Conservation (phyloP, 2,329 filamentous ascomycete species). For the Colletotrichum noveboracense region DNA sequence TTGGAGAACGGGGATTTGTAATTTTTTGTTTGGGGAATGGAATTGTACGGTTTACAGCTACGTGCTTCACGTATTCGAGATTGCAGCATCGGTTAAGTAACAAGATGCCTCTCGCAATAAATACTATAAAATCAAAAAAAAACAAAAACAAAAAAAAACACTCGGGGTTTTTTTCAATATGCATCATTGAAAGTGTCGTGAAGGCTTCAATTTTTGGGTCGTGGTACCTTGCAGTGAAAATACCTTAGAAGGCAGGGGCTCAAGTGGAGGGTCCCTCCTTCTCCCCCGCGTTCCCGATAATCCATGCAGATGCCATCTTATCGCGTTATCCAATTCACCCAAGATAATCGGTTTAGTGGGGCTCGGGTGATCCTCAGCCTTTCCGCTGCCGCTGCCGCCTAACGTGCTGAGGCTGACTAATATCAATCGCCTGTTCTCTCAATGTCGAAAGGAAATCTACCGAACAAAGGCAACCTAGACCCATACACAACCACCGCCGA, state of each 20-base stretch:
- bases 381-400: background rate
- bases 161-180: background rate
- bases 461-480: conserved; percentile 39
- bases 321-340: background rate
- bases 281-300: conserved; percentile 3
- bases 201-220: background rate
- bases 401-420: conserved; percentile 21
- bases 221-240: background rate
- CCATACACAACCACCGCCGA: conserved; percentile 39
- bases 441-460: conserved; percentile 32
- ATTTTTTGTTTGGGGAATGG: background rate
- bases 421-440: conserved; percentile 19
- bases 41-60: background rate
- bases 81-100: background rate
- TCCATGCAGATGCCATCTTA: background rate
- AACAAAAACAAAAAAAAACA: background rate
- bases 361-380: conserved; percentile 12
- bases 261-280: background rate
- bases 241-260: background rate
- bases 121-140: background rate
- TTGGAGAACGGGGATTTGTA: background rate
- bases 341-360: background rate
- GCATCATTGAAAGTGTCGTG: background rate
- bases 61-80: background rate
- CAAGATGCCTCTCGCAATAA: background rate